These are phyloP conservation scores for Suillus spraguei DNA, from an alignment of 768 basidiomycete species.

Conservation along the genomic window DNA sequence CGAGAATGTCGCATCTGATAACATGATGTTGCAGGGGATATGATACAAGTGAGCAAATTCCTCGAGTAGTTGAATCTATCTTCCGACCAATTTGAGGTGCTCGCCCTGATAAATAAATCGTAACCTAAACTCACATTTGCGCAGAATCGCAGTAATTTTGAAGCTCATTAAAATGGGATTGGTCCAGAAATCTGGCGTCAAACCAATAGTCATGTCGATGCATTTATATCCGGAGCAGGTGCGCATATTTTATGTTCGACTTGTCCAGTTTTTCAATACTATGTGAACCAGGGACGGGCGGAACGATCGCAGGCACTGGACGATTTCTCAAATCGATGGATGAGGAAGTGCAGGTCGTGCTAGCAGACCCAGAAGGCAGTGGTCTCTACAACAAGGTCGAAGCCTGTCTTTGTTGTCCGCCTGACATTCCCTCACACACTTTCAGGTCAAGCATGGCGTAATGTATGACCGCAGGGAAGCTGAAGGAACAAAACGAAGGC, in stretches of 20 bases:
- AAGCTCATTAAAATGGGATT: constrained; percentile 87
- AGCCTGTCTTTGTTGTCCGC: background rate
- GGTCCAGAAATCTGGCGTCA: constrained; percentile 96
- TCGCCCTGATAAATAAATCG: background rate
- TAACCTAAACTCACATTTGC: background rate
- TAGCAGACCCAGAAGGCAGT: constrained; percentile 93
- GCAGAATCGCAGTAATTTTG: constrained; percentile 86
- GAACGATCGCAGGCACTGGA: constrained; percentile 88
- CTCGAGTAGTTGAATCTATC: background rate
- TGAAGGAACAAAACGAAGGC: constrained; percentile 92
- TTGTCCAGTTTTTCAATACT: background rate
- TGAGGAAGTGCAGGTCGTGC: constrained; percentile 63
- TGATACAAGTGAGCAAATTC: constrained; percentile 63
- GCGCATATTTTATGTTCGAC: constrained; percentile 11
- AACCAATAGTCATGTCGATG: constrained; percentile 78
- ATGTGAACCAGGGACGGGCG: constrained; percentile 78
- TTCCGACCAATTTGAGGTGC: constrained; percentile 89
- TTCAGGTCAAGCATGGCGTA: constrained; percentile 84
- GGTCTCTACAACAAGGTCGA: constrained; percentile 91
- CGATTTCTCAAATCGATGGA: constrained; percentile 79
- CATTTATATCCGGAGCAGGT: constrained; percentile 92
- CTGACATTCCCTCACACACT: background rate
- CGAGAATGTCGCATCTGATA: background rate
- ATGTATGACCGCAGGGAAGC: constrained; percentile 96
- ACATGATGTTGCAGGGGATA: constrained; percentile 64